phyloP scores from a whole-genome alignment of 1,284 basidiomycete genomes.

The Ceratorhiza oryzae-sativae region DNA sequence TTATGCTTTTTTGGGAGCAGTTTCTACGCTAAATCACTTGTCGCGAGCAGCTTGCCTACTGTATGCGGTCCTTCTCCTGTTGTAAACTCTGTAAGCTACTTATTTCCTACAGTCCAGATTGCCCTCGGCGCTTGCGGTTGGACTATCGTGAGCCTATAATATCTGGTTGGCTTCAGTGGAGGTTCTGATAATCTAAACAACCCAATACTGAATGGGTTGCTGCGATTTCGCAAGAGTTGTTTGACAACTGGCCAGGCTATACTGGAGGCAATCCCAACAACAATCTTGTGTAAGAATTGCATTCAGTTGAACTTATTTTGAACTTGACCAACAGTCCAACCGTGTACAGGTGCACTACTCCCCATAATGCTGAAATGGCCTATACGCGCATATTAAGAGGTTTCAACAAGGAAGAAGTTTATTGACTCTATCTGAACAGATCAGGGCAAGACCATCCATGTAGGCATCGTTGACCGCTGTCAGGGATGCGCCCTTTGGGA shows the following conservation, averaged over 20 bases:
- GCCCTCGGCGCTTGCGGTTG: slow-evolving; percentile 22
- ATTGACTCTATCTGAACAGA: no score
- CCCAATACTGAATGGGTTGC: slow-evolving; percentile 1
- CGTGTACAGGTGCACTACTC: not conserved
- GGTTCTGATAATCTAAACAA: not conserved
- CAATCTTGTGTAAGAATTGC: slow-evolving; percentile 20
- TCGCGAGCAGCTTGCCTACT: no score
- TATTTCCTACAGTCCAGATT: slow-evolving; percentile 7
- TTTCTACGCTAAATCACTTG: no score
- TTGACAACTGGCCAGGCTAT: slow-evolving; percentile 31
- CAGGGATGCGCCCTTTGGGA: slow-evolving; percentile 22
- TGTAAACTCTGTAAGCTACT: no score
- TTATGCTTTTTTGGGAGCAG: not conserved
- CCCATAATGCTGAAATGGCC: not conserved
- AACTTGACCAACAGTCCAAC: not conserved
- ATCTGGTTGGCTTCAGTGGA: not conserved
- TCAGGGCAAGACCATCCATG: no score
- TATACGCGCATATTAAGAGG: not conserved
- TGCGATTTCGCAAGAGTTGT: slow-evolving; percentile 27
- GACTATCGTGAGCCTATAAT: slow-evolving; percentile 14
- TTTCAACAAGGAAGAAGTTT: no score
- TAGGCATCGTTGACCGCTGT: no score
- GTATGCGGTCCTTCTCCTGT: no score
- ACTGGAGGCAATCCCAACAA: slow-evolving; percentile 33
- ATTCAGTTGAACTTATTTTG: not conserved